Evolutionary conservation across 768 basidiomycete species (phyloP), one percentile per base, ranked within the genome.

Genomic region (Phanerochaete carnosa): DNA sequence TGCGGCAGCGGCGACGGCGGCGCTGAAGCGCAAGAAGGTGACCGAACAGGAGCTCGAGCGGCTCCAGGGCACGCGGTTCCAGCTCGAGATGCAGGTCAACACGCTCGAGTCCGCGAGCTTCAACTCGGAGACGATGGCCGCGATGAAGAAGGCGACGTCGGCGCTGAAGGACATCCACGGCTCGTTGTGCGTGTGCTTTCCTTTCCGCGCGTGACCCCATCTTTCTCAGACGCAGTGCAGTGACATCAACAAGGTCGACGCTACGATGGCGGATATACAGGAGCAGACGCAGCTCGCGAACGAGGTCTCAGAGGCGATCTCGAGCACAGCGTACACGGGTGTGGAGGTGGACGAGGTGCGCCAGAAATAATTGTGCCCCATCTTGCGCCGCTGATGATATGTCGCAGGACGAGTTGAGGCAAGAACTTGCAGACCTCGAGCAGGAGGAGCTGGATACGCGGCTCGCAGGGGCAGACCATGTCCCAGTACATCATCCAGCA

Each of bases 21-120:
- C 97, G 13, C 79, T 99, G 61, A 89, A 92, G 67, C 87, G 95
- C 76, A 98, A 97, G 88, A 97, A 97, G 75, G 82, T 86, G 64
- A 86, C 82, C 69, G 96, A 98, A 76, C 70, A 78, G 47, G 94
- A 98, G 73, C 79, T 98, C 61, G 94, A 97, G 64, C 82, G 89
- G 66, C 77, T 98, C 65, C 83, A 86, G 50, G 92, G 92, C 13
- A 90, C 89, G 56, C 85, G 93, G 65, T 74, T 98, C 72, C 96
- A 97, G 68, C 83, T 99, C 30, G 96, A 98, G 77, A 88, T 92
- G 74, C 96, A 98, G 78, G 89, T 98, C 61, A 95, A 95, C 76
- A 96, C 96, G 22, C 83, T 98, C 47, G 97, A 98, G 74, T 93
- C 92, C 16, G 97, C 97, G 46, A 98, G 98, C 78, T 83, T 98